A percentile compares a stretch with the other conserved stretches of the same genome.
phyloP scores from a whole-genome alignment of 2,329 filamentous ascomycete genomes.

The Niveomyces coronatus region DNA sequence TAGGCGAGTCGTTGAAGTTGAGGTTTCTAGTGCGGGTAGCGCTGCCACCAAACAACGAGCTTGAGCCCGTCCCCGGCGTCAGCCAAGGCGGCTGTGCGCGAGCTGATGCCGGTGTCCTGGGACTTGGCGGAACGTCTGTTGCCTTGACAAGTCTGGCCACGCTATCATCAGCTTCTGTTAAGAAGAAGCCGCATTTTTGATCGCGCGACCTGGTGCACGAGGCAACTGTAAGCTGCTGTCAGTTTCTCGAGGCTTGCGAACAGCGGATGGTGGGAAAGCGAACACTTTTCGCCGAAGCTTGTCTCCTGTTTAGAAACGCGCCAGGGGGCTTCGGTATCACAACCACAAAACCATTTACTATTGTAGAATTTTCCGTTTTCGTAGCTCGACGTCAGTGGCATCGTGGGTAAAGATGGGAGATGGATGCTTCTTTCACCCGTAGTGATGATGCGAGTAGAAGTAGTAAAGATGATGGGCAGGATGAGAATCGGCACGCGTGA shows the following conservation, averaged over 20 bases:
- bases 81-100: not conserved
- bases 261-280: not conserved
- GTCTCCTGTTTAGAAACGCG: not conserved
- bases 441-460: not conserved
- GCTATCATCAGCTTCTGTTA: not conserved
- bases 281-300: not conserved
- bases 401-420: not conserved
- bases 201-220: not conserved
- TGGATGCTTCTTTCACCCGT: not conserved
- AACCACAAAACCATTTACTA: slow-evolving; percentile 1
- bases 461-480: not conserved
- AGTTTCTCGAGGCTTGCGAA: not conserved
- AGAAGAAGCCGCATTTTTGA: not conserved
- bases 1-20: not conserved
- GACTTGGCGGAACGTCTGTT: not conserved
- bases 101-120: not conserved
- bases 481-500: not conserved
- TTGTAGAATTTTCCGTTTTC: not conserved
- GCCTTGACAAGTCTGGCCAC: not conserved
- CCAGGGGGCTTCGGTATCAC: not conserved
- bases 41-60: not conserved
- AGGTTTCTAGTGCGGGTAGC: not conserved
- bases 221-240: not conserved
- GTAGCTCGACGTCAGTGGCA: not conserved
- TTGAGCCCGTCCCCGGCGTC: not conserved